Evolutionary conservation across 192 early-diverging fungal species (phyloP).

Genomic region (Entomortierella lignicola): DNA sequence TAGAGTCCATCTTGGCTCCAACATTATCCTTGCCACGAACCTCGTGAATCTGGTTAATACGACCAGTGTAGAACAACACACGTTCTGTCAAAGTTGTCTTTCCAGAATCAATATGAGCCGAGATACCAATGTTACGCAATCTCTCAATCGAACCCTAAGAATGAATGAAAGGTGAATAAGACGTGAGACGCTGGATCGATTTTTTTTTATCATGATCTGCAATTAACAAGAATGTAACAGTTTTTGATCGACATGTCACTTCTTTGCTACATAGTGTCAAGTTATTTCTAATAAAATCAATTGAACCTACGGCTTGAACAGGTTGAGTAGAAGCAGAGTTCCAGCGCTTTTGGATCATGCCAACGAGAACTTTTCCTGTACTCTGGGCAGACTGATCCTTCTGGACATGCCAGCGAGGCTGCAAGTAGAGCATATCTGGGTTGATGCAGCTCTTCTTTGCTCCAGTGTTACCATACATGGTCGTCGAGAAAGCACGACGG

Average conservation of each 20-base stretch:
- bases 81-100: constrained; percentile 90
- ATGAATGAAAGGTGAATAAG: not conserved
- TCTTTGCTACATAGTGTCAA: too few relatives aligned
- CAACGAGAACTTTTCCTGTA: constrained; percentile 39
- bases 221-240: too few relatives aligned
- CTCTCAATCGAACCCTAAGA: constrained; percentile 64
- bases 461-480: constrained; percentile 27
- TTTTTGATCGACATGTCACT: too few relatives aligned
- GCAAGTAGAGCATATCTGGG: constrained; percentile 50
- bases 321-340: constrained; percentile 51
- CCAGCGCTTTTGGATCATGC: constrained; percentile 56
- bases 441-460: constrained; percentile 33
- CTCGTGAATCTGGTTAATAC: constrained; percentile 91
- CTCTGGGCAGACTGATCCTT: constrained; percentile 30
- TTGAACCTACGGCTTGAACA: constrained; percentile 28
- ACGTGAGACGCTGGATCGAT: not conserved
- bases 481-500: constrained; percentile 47
- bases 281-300: too few relatives aligned
- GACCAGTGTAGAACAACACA: constrained; percentile 85
- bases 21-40: constrained; percentile 89
- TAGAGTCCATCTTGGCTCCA: constrained; percentile 99
- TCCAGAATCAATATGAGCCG: constrained; percentile 90
- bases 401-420: constrained; percentile 54
- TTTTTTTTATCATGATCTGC: too few relatives aligned
- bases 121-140: constrained; percentile 90